Evolutionary conservation across 495 filamentous ascomycete species (phyloP), one percentile per base, ranked within the genome.

Genomic region (Xylaria castorea): DNA sequence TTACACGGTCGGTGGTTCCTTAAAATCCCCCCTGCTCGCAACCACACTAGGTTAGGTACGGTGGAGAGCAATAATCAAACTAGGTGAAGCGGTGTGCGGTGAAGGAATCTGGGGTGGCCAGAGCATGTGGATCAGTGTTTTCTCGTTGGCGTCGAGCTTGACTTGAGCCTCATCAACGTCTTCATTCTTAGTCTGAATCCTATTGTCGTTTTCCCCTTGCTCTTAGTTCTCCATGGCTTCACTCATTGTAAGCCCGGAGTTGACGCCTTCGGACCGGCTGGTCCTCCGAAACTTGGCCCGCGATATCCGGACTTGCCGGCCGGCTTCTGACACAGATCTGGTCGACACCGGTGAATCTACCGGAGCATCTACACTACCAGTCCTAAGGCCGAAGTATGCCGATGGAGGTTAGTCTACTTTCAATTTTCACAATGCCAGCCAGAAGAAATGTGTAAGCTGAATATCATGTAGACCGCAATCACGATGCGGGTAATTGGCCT

Each of bases 271-370:
- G 42, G 87, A 89, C 74, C 75, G 77, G 51, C 69, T 88, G 66
- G 85, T 89, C 8, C 77, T 89, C n/a, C 74, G 82, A 62, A 83
- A 84, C 66, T 79, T 89, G 36, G 76, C 85, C 66, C 74, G 75
- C 32, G 81, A 84, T 64, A 77, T 83, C 27, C 58, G 75, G 25
- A 66, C 67, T 18, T 44, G 61, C 38, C 70, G 55, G 32, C 68
- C 58, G 27, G 2, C 44, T 27, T 30, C 61, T 16, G 11, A 30
- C 44, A 38, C 50, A 30, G 50, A 46, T 36, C 25, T 27, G n/a
- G 68, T 69, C n/a, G 50, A 32, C 34, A 57, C 75, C 50, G 68
- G 55, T 22, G 53, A 64, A 42, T 30, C 68, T 27, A 48, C 66
- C 36, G 70, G 63, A n/a, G 4, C 58, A 12, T 20, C 3, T 8